phyloP scores from a whole-genome alignment of 371 early-diverging fungal species.

The Fennellomyces sp. region DNA sequence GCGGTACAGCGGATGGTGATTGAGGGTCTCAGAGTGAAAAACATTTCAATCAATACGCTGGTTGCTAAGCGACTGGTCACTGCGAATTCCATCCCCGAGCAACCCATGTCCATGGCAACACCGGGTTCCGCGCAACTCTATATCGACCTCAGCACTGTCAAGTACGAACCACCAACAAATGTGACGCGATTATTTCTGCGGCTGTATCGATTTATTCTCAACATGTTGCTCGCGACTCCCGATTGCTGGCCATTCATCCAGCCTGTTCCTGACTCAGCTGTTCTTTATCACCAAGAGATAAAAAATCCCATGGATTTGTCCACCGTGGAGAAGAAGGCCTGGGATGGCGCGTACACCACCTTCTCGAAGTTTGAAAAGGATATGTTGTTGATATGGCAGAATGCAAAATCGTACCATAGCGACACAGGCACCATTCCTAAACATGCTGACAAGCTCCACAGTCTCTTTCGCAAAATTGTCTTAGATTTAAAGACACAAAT shows the following conservation, averaged over 20 bases:
- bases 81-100: slow-evolving; percentile 7
- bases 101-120: not conserved
- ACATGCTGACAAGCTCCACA: slow-evolving; percentile 39
- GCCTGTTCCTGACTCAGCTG: slow-evolving; percentile 39
- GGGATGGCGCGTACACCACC: slow-evolving; percentile 43
- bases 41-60: slow-evolving; percentile 30
- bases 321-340: slow-evolving; percentile 44
- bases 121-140: not conserved
- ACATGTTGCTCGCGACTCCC: slow-evolving; percentile 44
- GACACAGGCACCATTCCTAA: slow-evolving; percentile 40
- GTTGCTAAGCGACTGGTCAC: not conserved
- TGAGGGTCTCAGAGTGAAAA: slow-evolving; percentile 35
- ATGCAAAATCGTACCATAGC: slow-evolving; percentile 41
- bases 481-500: slow-evolving; percentile 34
- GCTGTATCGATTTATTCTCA: slow-evolving; percentile 46
- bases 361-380: slow-evolving; percentile 50
- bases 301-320: slow-evolving; percentile 45
- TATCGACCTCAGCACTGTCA: slow-evolving; percentile 29
- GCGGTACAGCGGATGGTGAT: slow-evolving; percentile 44
- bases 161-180: slow-evolving; percentile 36
- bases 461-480: slow-evolving; percentile 39
- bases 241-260: slow-evolving; percentile 53
- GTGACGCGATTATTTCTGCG: slow-evolving; percentile 45
- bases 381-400: slow-evolving; percentile 46
- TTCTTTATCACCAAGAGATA: slow-evolving; percentile 42